phyloP scores from a whole-genome alignment of 2,329 filamentous ascomycete genomes.

The Hymenoscyphus albidus region DNA sequence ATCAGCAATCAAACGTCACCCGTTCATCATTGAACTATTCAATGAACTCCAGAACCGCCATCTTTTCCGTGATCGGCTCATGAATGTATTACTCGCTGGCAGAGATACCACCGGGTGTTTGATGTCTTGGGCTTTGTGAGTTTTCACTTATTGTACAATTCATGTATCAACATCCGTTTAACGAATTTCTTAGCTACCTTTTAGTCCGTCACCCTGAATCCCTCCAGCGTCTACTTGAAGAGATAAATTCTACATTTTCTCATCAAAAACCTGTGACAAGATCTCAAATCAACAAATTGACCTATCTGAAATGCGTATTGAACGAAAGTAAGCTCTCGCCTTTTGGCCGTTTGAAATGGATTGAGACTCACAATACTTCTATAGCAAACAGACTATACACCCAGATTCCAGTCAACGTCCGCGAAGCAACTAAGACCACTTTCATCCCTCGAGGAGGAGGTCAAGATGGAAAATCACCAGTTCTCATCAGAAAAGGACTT shows the following conservation, averaged over 20 bases:
- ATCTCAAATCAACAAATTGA: not conserved
- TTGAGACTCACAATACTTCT: not conserved
- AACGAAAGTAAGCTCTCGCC: constrained; percentile 10
- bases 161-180: constrained; percentile 28
- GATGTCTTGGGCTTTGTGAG: constrained; percentile 34
- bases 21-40: constrained; percentile 6
- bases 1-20: not conserved
- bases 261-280: not conserved
- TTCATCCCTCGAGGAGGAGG: constrained; percentile 33
- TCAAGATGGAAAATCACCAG: constrained; percentile 27
- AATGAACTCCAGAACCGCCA: not conserved
- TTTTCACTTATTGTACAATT: no score
- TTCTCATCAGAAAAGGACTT: constrained; percentile 28
- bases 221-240: not conserved
- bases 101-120: constrained; percentile 14
- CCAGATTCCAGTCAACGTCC: constrained; percentile 29
- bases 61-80: constrained; percentile 30
- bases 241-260: not conserved
- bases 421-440: constrained; percentile 24
- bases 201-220: not conserved
- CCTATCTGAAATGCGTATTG: not conserved
- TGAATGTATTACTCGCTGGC: constrained; percentile 30
- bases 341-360: not conserved
- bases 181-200: constrained; percentile 30
- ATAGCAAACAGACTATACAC: constrained; percentile 29